Base-by-base conservation (phyloP, 2,329 filamentous ascomycete species). In the Pseudonectria buxi region DNA sequence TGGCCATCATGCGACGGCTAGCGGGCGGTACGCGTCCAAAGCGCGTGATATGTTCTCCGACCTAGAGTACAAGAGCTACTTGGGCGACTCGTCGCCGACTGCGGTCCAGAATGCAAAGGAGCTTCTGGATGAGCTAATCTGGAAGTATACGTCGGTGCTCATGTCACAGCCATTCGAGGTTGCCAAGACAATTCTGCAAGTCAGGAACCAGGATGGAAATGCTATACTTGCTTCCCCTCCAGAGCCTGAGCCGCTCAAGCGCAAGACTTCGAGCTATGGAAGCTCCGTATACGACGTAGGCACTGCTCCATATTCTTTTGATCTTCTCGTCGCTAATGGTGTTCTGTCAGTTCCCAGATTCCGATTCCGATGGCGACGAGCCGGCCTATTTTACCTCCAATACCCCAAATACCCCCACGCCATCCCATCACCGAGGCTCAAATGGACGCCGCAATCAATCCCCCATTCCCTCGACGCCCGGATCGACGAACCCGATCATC, bases 121-220 rank as follows among this genome's bases (percentile, higher is more conserved):
- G 44, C 66, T 94, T 41, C 56, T 95, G 31, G 88, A 96, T 57
- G 82, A 89, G 58, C 77, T 92, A 46, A 58, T 94, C 60, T 94
- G 89, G 81, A 90, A 92, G 57, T 98, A 98, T 65, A 83, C 82
- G 11, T 87, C 83, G 39, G 81, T 95, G 15, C 63, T 96, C 54
- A 81, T 95, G 57, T 84, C 87, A 35, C 92, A 98, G 64, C 92
- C 92, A 11, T 96, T 98, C 60, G 92, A 96, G 68, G 89, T 95
- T 39, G 88, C 90, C 55, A 96, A 95, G 72, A 92, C 83, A 11
- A 77, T 96, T 37, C 66, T 98, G 50, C 92, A 98, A 64, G 78
- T 88, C 33, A 78, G 72, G 46, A 64, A 61, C 43, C 75, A 80
- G 50, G 73, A 74, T 47, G 68, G 68, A 34, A 50, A 64, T 25